These are phyloP conservation scores for Rhizopogon rudus DNA, from an alignment of 768 basidiomycete genomes.

Conservation along the genomic window DNA sequence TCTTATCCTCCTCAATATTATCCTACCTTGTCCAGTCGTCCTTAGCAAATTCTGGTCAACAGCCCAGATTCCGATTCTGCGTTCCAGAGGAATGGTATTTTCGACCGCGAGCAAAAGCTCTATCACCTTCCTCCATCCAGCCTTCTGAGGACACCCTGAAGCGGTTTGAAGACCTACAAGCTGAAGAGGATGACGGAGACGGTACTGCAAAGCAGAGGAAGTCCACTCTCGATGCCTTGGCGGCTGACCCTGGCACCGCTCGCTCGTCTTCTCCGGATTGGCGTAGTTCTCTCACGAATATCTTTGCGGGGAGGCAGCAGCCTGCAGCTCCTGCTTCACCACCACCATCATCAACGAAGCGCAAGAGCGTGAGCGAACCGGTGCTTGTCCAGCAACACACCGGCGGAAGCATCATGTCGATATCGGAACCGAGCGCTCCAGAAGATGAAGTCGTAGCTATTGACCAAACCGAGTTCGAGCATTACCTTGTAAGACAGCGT, in stretches of 20 bases:
- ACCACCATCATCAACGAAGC: constrained; percentile 31
- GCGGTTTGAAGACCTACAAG: constrained; percentile 38
- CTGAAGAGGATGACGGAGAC: constrained; percentile 40
- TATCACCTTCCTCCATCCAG: constrained; percentile 43
- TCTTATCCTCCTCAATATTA: constrained; percentile 38
- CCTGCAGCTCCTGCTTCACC: constrained; percentile 36
- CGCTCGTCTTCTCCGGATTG: constrained; percentile 39
- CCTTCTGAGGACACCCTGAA: constrained; percentile 50
- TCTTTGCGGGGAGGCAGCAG: constrained; percentile 65
- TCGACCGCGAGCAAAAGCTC: constrained; percentile 47
- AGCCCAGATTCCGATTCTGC: constrained; percentile 53
- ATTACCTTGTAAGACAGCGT: constrained; percentile 55
- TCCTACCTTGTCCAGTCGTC: constrained; percentile 40
- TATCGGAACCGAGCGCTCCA: constrained; percentile 13
- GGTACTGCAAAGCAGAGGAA: constrained; percentile 59
- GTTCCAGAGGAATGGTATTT: constrained; percentile 81
- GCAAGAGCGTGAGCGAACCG: constrained; percentile 72
- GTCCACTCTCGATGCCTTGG: constrained; percentile 21
- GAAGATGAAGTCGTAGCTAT: constrained; percentile 25
- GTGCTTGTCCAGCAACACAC: constrained; percentile 46
- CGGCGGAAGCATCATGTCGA: constrained; percentile 21
- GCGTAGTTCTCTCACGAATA: constrained; percentile 53
- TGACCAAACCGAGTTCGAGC: constrained; percentile 52
- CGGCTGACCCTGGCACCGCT: constrained; percentile 11
- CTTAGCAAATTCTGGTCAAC: constrained; percentile 36